Percentiles rank a stretch among this genome's conserved stretches.
phyloP scores from a whole-genome alignment of 495 filamentous ascomycete genomes.

The Xylaria bambusicola region DNA sequence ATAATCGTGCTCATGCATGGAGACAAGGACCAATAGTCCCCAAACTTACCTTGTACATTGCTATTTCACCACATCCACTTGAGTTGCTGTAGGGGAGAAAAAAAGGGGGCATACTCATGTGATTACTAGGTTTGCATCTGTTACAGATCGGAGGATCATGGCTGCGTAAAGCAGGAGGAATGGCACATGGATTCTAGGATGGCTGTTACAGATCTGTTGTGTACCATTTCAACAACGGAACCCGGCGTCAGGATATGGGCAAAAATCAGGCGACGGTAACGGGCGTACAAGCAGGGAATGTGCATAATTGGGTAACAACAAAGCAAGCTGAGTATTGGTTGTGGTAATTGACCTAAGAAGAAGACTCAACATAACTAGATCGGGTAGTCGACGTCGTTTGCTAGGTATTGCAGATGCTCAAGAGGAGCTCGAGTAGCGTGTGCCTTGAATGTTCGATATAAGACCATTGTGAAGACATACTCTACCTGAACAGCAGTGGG shows the following conservation, averaged over 20 bases:
- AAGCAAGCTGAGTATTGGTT: background rate
- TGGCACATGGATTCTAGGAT: background rate
- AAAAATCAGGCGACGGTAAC: slow-evolving; percentile 3
- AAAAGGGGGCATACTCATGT: background rate
- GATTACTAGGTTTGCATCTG: background rate
- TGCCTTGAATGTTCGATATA: no score
- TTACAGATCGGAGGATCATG: no score
- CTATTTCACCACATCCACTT: background rate
- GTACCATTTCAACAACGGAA: background rate
- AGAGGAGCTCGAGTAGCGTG: no score
- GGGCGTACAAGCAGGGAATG: background rate
- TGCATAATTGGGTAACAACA: background rate
- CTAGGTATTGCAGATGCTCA: background rate
- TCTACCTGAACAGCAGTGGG: background rate
- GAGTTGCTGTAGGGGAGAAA: background rate
- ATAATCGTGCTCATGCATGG: background rate
- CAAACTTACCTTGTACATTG: no score
- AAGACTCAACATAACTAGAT: background rate
- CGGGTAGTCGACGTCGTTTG: background rate
- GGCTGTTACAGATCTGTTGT: background rate
- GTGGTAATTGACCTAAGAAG: background rate
- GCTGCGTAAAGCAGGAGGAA: no score
- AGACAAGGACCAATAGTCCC: background rate
- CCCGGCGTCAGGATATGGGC: background rate
- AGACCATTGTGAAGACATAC: no score